Evolutionary conservation across 208 protist species (phyloP), one percentile per base, ranked within the genome.

Genomic region (Wallacemonas sp.): DNA sequence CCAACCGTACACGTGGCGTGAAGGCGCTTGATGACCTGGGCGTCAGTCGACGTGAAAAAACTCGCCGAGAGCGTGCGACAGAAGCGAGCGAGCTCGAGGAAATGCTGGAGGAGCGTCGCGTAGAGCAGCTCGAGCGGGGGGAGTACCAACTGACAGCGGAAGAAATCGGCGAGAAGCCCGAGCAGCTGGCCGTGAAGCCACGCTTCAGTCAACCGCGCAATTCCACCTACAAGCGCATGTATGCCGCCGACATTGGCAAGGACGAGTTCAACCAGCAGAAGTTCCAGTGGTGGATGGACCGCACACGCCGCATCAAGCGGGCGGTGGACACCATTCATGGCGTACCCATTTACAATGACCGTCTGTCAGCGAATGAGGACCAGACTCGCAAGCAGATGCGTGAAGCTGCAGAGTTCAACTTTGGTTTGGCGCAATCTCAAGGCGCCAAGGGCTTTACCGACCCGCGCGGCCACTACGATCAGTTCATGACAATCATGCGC

Each of bases 321-420:
- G 84, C 79, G 5, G 82, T 90, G 56, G 87, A 94, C 69, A 91
- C 69, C 12, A 90, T 94, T 45, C 82, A 94, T 61, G 84, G 87
- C 42, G 87, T 94, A 14, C 84, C 87, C n/a, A 59, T 91, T 17
- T 94, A 94, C 77, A 94, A 94, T 62, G 82, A 94, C 24, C 81
- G 87, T 0, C 71, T 94, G 8, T 79, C 87, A 24, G 84, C 84
- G 28, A 94, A 91, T 56, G 87, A 94, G 63, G 84, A 86, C 68
- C 84, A 94, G 71, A 88, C 76, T 17, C 78, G 84, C 47, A 76
- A 87, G 64, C 82, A 91, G 70, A 94, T 94, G 87, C 76, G 76
- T n/a, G 84, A 94, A 69, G 87, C 87, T 21, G 82, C 84, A 36
- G 75, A 94, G 73, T 94, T 94, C 59, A 94, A 91, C 67, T 89